These are phyloP conservation scores for Trichosporon sp. DNA, from an alignment of 1,284 basidiomycete genomes.

Conservation along the genomic window DNA sequence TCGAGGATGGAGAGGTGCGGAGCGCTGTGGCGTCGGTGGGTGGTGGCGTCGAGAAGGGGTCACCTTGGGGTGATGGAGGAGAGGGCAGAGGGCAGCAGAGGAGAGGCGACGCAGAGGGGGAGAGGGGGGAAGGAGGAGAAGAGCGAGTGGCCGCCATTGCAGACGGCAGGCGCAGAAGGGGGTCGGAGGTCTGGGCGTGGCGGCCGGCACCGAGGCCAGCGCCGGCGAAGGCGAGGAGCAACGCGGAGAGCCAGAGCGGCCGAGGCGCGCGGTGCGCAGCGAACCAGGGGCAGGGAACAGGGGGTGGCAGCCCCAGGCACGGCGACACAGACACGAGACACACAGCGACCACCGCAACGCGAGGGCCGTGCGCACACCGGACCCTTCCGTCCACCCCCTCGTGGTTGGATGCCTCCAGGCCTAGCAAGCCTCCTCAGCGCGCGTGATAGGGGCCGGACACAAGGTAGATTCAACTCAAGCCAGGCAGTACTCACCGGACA, in stretches of 20 bases:
- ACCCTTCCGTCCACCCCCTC: not conserved
- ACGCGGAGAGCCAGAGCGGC: not conserved
- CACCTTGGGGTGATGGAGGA: not conserved
- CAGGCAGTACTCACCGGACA: not conserved
- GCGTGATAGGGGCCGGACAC: not conserved
- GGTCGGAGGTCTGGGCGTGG: not conserved
- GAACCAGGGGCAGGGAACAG: too few relatives aligned
- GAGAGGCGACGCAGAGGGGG: not conserved
- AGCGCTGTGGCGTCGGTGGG: not conserved
- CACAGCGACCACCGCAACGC: not conserved
- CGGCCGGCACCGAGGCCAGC: not conserved
- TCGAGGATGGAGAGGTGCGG: not conserved
- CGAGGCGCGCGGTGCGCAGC: not conserved
- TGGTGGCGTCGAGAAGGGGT: not conserved
- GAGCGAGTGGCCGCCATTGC: not conserved
- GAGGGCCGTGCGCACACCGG: not conserved
- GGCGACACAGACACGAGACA: not conserved
- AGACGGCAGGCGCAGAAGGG: not conserved
- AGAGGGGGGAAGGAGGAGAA: not conserved
- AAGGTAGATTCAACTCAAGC: not conserved
- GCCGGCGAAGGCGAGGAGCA: not conserved
- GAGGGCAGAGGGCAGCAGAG: not conserved
- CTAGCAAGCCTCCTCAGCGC: not conserved
- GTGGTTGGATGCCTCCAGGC: not conserved
- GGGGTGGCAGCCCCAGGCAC: not conserved